These are phyloP conservation scores for Eucommia ulmoides DNA, from an alignment of 257 asterid genomes.

Conservation along the genomic window DNA sequence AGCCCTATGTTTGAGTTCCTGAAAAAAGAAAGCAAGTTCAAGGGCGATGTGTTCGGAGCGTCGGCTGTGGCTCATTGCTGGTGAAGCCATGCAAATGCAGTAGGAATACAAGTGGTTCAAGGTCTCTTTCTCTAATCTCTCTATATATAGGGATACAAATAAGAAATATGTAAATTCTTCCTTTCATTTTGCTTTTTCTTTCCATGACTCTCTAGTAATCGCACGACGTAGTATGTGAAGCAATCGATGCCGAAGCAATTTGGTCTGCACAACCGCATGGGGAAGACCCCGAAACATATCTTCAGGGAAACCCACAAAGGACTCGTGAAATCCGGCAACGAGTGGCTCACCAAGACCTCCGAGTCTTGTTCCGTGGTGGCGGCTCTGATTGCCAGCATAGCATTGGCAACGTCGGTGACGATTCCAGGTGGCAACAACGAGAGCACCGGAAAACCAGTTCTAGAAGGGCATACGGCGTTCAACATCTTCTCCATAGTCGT, in stretches of 20 bases:
- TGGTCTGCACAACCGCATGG: slow-evolving; percentile 20
- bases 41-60: slow-evolving; percentile 13
- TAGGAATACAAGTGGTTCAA: slow-evolving; percentile 49
- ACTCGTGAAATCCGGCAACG: slow-evolving; percentile 22
- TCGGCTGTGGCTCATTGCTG: slow-evolving; percentile 44
- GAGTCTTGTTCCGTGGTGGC: slow-evolving; percentile 57
- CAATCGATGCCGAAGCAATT: slow-evolving; percentile 20
- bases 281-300: slow-evolving; percentile 29
- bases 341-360: slow-evolving; percentile 50
- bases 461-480: slow-evolving; percentile 17
- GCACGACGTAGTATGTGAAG: slow-evolving; percentile 38
- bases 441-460: slow-evolving; percentile 22
- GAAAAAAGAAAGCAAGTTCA: slow-evolving; percentile 17
- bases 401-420: slow-evolving; percentile 48
- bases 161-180: neutral
- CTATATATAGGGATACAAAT: too few relatives aligned
- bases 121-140: slow-evolving; percentile 17
- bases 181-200: neutral
- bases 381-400: slow-evolving; percentile 53
- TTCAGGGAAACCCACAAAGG: slow-evolving; percentile 22
- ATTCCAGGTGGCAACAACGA: slow-evolving; percentile 47
- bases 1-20: slow-evolving; percentile 14
- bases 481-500: slow-evolving; percentile 29
- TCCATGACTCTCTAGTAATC: neutral
- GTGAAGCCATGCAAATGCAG: slow-evolving; percentile 49